Conservation (phyloP, 345 rosid genomes). For the Diplotaxis tenuifolia region DNA sequence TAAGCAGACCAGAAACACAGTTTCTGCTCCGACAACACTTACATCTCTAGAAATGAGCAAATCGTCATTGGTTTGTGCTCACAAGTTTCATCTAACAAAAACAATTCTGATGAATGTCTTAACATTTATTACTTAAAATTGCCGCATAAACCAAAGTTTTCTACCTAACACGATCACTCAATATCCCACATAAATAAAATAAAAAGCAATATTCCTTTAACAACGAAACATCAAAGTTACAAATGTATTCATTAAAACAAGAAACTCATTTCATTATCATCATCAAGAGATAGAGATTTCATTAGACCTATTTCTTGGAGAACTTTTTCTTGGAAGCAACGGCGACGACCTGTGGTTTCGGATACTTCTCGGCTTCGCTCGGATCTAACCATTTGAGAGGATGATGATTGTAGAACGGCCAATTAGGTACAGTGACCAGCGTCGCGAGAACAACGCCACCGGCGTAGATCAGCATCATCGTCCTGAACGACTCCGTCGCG, state of each 20-base stretch:
- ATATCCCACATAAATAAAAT: no score
- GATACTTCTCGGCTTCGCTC: conserved; percentile 71
- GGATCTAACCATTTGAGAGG: conserved; percentile 88
- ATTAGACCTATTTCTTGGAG: conserved; percentile 49
- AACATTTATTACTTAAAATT: no score
- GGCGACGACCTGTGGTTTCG: conserved; percentile 52
- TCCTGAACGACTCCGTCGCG: conserved; percentile 61
- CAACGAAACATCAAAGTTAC: not conserved
- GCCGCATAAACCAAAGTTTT: no score
- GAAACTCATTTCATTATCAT: not conserved
- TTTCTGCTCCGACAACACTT: no score
- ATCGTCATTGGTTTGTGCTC: no score
- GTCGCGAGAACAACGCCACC: conserved; percentile 75
- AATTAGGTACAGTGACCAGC: conserved; percentile 73
- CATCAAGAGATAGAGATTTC: not conserved
- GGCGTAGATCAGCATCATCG: conserved; percentile 65
- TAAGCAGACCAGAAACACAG: no score
- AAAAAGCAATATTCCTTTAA: not conserved
- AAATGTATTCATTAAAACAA: not conserved
- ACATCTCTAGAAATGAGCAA: no score
- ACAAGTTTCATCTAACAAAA: no score
- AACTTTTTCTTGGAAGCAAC: conserved; percentile 54
- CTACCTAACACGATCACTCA: no score
- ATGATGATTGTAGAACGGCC: conserved; percentile 84
- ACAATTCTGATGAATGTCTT: no score